Conservation (phyloP, 768 basidiomycete genomes). For the Suillus alpinus region DNA sequence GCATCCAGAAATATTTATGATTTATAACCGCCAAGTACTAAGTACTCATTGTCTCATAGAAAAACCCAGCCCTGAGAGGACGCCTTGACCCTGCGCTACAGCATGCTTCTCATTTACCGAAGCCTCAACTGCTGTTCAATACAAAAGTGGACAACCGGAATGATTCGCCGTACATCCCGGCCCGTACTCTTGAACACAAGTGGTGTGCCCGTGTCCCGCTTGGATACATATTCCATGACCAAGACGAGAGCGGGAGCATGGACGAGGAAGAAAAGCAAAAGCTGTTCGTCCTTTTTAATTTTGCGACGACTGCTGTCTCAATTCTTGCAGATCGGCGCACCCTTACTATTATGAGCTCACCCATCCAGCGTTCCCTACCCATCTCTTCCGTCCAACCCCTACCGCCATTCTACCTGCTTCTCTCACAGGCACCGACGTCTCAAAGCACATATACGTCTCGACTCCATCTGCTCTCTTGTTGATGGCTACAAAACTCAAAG, state of each 20-base stretch:
- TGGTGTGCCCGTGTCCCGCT: slow-evolving; percentile 82
- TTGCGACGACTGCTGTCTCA: neutral
- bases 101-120: slow-evolving; percentile 71
- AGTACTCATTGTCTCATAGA: slow-evolving; percentile 22
- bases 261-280: slow-evolving; percentile 20
- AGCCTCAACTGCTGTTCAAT: slow-evolving; percentile 80
- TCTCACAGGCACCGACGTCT: slow-evolving; percentile 47
- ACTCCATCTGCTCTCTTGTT: slow-evolving; percentile 50
- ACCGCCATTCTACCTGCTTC: slow-evolving; percentile 52
- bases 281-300: slow-evolving; percentile 8
- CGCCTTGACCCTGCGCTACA: slow-evolving; percentile 60
- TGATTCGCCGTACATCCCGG: slow-evolving; percentile 60
- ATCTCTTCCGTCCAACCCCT: slow-evolving; percentile 53
- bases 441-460: slow-evolving; percentile 65
- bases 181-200: slow-evolving; percentile 58
- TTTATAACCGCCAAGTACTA: slow-evolving; percentile 8
- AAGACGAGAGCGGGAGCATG: slow-evolving; percentile 19
- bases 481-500: slow-evolving; percentile 68
- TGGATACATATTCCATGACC: slow-evolving; percentile 51
- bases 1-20: slow-evolving; percentile 4
- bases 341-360: slow-evolving; percentile 87
- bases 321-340: slow-evolving; percentile 42
- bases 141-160: slow-evolving; percentile 55
- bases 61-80: slow-evolving; percentile 34
- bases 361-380: slow-evolving; percentile 65